A percentile compares a stretch with the other conserved stretches of the same genome.
Conservation (phyloP, 495 filamentous ascomycete genomes). For the Penicillium riverlandense region DNA sequence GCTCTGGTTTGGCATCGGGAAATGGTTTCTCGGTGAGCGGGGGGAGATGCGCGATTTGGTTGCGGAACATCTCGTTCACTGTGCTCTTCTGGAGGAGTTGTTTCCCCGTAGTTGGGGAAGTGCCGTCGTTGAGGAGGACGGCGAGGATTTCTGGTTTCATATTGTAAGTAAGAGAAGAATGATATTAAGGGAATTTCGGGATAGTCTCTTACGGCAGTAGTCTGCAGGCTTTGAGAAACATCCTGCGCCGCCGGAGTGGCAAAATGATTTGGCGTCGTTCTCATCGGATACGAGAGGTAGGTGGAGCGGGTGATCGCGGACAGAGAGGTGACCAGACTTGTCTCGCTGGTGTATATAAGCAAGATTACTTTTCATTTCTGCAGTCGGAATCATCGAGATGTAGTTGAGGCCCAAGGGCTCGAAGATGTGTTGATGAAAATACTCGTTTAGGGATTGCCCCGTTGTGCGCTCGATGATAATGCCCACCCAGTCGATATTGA, state of each 20-base stretch:
- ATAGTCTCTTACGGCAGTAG: constrained; percentile 41
- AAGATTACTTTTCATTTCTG: constrained; percentile 41
- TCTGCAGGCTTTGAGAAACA: constrained; percentile 47
- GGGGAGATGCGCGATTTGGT: constrained; percentile 51
- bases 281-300: constrained; percentile 28
- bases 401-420: constrained; percentile 45
- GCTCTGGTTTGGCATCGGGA: constrained; percentile 42
- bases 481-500: constrained; percentile 56
- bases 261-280: constrained; percentile 20
- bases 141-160: constrained; percentile 29
- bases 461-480: constrained; percentile 46
- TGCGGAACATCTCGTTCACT: constrained; percentile 51
- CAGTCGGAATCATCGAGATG: constrained; percentile 47
- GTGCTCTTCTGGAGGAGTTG: constrained; percentile 43
- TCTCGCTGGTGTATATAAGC: constrained; percentile 42
- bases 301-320: constrained; percentile 42
- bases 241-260: constrained; percentile 52
- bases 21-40: constrained; percentile 38
- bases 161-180: too few species aligned
- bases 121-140: constrained; percentile 44
- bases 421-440: constrained; percentile 50
- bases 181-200: background rate
- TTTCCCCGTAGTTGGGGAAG: constrained; percentile 35
- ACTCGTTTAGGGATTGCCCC: constrained; percentile 44
- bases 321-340: constrained; percentile 28